Conservation (phyloP, 208 protist species). For the Crithidia expoeki region DNA sequence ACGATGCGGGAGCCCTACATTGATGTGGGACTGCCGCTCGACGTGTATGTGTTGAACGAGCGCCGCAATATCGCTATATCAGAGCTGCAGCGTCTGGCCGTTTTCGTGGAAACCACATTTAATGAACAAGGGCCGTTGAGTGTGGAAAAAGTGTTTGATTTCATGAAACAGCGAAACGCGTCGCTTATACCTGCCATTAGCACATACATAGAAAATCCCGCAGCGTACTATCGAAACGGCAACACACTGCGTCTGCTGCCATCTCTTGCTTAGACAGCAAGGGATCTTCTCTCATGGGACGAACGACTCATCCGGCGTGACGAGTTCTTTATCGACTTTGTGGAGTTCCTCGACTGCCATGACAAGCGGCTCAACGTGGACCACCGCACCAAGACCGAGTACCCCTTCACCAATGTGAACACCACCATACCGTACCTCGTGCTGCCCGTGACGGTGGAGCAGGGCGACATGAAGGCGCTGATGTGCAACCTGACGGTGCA, state of each 20-base stretch:
- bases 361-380: conserved; percentile 8
- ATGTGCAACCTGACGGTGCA: conserved; percentile 22
- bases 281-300: too few relatives aligned
- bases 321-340: not conserved
- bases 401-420: conserved; percentile 2
- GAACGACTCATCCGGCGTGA: not conserved
- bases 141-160: too few relatives aligned
- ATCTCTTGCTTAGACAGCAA: too few relatives aligned
- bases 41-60: not conserved
- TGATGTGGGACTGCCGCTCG: not conserved
- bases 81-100: too few relatives aligned
- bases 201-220: too few relatives aligned
- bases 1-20: not conserved
- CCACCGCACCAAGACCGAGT: conserved; percentile 11
- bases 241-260: too few relatives aligned
- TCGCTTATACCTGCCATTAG: too few relatives aligned
- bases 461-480: conserved; percentile 27
- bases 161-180: too few relatives aligned
- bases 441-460: conserved; percentile 16
- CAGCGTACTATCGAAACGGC: too few relatives aligned
- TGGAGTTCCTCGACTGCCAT: conserved; percentile 3
- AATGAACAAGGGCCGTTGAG: too few relatives aligned
- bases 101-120: too few relatives aligned
- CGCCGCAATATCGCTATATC: too few relatives aligned
- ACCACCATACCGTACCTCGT: conserved; percentile 2